Base-by-base conservation (phyloP, 2,329 filamentous ascomycete genomes). In the Rutstroemia sp. region DNA sequence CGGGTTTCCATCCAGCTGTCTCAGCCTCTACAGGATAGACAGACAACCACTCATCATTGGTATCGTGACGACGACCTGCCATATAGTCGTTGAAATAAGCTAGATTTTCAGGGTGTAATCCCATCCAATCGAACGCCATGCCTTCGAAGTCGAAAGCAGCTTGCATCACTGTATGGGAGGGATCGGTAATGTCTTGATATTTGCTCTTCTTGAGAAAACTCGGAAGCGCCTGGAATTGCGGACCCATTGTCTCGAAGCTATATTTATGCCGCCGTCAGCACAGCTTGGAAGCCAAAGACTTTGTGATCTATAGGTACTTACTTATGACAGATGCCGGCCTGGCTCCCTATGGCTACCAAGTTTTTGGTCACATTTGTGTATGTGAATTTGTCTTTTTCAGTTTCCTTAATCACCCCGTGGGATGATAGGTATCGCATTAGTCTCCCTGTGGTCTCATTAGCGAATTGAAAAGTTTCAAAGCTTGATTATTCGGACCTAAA, bases 341-440 rank as follows among this genome's bases (percentile, higher is more conserved):
- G n/a, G 5, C 17, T 21, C 2, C 21, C 30, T 27, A 23, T 39
- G 17, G 45, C 47, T 2, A 38, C 39, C 2, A 56, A 16, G 6
- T 36, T 42, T 19, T 46, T 44, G 8, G 47, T 56, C 9, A 56
- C 38, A 45, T 45, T 23, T n/a, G 44, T 50, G 34, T 21, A 14
- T 9, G 44, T 23, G 30, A 47, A 54, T 2, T 10, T 19, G 30
- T 48, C 25, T 30, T 46, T 39, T 5, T 25, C 51, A 16, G 19
- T 25, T 39, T 39, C 36, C n/a, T 39, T 39, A n/a, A 39, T 39
- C n/a, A 39, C 3, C n/a, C 36, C 36, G 7, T 39, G 36, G 5
- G 45, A 21, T 30, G 45, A 30, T 36, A 56, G 36, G 45, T 50
- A 56, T 19, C 54, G 34, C 34, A 56, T 25, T 9, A 50, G 21